Evolutionary conservation across 768 basidiomycete genomes (phyloP).

Genomic region (Tephrocybe sp.): DNA sequence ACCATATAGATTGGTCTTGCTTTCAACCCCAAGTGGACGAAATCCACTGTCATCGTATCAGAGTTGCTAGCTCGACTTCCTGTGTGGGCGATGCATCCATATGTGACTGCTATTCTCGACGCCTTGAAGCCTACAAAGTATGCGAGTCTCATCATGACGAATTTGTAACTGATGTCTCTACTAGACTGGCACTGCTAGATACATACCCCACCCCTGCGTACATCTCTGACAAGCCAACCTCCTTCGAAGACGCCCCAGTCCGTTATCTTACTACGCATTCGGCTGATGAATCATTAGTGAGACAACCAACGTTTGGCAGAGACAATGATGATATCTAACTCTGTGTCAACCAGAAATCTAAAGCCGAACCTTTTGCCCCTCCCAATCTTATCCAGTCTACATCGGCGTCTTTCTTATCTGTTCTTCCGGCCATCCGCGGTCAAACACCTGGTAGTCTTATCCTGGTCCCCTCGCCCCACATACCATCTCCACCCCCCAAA

Average conservation of each 20-base stretch:
- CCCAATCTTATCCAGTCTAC: slow-evolving; percentile 58
- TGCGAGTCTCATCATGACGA: background rate
- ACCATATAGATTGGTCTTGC: slow-evolving; percentile 43
- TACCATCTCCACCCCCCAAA: slow-evolving; percentile 39
- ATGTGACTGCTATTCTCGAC: slow-evolving; percentile 40
- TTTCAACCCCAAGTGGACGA: slow-evolving; percentile 49
- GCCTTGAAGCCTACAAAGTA: slow-evolving; percentile 47
- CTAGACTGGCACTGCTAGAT: slow-evolving; percentile 50
- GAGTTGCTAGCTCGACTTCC: slow-evolving; percentile 50
- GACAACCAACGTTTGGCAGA: slow-evolving; percentile 2
- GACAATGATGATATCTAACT: background rate
- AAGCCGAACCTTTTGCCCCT: slow-evolving; percentile 40
- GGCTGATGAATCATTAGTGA: slow-evolving; percentile 19
- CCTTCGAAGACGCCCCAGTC: slow-evolving; percentile 44
- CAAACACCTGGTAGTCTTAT: slow-evolving; percentile 29
- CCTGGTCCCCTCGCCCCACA: slow-evolving; percentile 47
- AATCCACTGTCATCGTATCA: slow-evolving; percentile 46
- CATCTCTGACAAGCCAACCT: slow-evolving; percentile 30
- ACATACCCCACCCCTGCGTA: slow-evolving; percentile 50
- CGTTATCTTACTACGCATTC: slow-evolving; percentile 44
- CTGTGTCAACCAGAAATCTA: slow-evolving; percentile 27
- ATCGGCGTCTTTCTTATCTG: slow-evolving; percentile 50
- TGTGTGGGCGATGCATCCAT: slow-evolving; percentile 45
- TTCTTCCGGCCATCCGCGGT: slow-evolving; percentile 21
- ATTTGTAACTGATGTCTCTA: slow-evolving; percentile 1